These are phyloP conservation scores for Claviceps quebecensis DNA, from an alignment of 2,329 filamentous ascomycete genomes.

Conservation along the genomic window DNA sequence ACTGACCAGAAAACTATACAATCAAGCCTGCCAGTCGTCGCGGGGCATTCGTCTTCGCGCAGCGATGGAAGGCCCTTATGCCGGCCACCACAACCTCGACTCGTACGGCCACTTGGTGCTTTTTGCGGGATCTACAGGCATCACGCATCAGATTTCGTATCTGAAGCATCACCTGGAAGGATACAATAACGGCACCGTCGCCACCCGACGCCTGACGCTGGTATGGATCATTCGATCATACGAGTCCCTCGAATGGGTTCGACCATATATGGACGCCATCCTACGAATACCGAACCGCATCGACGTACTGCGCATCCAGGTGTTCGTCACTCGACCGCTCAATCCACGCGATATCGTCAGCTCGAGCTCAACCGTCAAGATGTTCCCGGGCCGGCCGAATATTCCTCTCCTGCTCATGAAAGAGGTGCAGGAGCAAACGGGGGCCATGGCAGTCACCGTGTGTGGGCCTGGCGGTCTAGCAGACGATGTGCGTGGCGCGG, in stretches of 20 bases:
- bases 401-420: slow-evolving; percentile 64
- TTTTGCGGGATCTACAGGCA: slow-evolving; percentile 84
- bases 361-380: slow-evolving; percentile 67
- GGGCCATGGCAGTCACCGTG: slow-evolving; percentile 77
- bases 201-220: slow-evolving; percentile 67
- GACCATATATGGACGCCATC: slow-evolving; percentile 66
- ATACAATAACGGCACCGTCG: slow-evolving; percentile 55
- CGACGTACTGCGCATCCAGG: slow-evolving; percentile 70
- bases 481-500: slow-evolving; percentile 60
- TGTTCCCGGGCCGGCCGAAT: slow-evolving; percentile 83
- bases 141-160: slow-evolving; percentile 88
- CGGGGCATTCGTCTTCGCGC: slow-evolving; percentile 50
- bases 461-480: slow-evolving; percentile 63
- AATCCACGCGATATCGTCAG: slow-evolving; percentile 70
- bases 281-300: slow-evolving; percentile 67
- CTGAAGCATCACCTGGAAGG: slow-evolving; percentile 62
- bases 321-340: slow-evolving; percentile 82
- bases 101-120: slow-evolving; percentile 88
- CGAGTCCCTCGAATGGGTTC: slow-evolving; percentile 84
- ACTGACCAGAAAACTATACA: slow-evolving; percentile 70
- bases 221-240: slow-evolving; percentile 89
- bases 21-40: slow-evolving; percentile 44
- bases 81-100: slow-evolving; percentile 67
- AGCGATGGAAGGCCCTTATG: slow-evolving; percentile 82
- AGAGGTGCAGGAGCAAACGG: slow-evolving; percentile 69